These are phyloP conservation scores for Chaetomium sp. DNA, from an alignment of 2,329 filamentous ascomycete genomes.

Conservation along the genomic window DNA sequence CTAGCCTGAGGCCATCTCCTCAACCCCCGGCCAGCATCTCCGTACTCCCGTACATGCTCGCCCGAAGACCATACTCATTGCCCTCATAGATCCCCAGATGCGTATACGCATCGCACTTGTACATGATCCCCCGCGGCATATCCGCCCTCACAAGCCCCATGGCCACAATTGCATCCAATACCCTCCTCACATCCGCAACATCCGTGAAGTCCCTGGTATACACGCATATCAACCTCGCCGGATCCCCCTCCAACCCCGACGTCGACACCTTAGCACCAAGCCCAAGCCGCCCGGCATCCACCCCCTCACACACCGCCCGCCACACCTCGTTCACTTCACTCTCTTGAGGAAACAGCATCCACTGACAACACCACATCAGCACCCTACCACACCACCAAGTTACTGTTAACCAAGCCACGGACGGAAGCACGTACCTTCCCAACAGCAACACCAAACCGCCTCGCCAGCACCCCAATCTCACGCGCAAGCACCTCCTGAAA, in stretches of 20 bases:
- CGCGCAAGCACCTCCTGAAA: background rate
- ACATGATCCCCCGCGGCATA: conserved; percentile 1
- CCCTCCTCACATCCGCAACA: conserved; percentile 16
- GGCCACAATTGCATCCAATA: conserved; percentile 2
- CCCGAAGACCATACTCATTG: conserved; percentile 15
- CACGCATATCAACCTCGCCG: conserved; percentile 13
- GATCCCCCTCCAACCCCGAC: background rate
- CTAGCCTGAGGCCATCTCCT: background rate
- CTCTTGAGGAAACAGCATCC: conserved; percentile 12
- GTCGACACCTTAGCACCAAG: conserved; percentile 11
- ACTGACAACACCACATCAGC: background rate
- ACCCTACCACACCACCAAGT: background rate
- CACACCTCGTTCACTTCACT: conserved; percentile 15
- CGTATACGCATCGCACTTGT: conserved; percentile 22
- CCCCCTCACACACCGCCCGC: conserved; percentile 15
- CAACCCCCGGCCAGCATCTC: conserved; percentile 7
- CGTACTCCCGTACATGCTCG: conserved; percentile 4
- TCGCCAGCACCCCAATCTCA: background rate
- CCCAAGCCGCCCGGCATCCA: conserved; percentile 4
- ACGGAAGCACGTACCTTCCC: conserved; percentile 1
- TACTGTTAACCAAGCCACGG: background rate
- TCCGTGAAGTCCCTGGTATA: conserved; percentile 19
- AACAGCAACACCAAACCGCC: background rate
- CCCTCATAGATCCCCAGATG: conserved; percentile 10
- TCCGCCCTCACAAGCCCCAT: conserved; percentile 7